These are phyloP conservation scores for Priceomyces carsonii DNA, from an alignment of 805 yeast genomes.

Conservation along the genomic window DNA sequence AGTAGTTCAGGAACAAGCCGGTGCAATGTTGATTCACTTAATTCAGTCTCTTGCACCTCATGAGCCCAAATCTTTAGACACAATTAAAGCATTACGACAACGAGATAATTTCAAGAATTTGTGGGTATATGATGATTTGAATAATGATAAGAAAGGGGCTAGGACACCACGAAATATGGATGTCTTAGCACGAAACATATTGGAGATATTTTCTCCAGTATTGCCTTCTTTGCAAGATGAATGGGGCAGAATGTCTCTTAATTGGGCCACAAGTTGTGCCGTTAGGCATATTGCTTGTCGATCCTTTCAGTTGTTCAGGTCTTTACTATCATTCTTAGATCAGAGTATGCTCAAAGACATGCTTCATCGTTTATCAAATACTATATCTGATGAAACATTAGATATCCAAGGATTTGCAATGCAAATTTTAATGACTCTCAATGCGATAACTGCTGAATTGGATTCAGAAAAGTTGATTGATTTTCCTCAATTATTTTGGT, in stretches of 20 bases:
- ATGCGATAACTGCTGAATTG: conserved; percentile 86
- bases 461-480: conserved; percentile 76
- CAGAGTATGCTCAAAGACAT: conserved; percentile 88
- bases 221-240: conserved; percentile 62
- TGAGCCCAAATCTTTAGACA: conserved; percentile 53
- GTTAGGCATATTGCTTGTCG: conserved; percentile 96
- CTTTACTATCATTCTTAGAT: conserved; percentile 77
- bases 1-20: conserved; percentile 82
- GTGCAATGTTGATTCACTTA: conserved; percentile 69
- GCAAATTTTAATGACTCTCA: conserved; percentile 95
- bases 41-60: conserved; percentile 63
- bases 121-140: conserved; percentile 89
- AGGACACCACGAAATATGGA: conserved; percentile 89
- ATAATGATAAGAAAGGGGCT: conserved; percentile 62
- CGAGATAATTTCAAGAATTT: conserved; percentile 47
- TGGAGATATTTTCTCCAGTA: conserved; percentile 53
- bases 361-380: conserved; percentile 89
- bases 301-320: conserved; percentile 89
- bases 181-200: conserved; percentile 58
- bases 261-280: conserved; percentile 97
- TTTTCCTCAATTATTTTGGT: conserved; percentile 95
- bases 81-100: conserved; percentile 58
- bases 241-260: conserved; percentile 82
- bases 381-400: conserved; percentile 82
- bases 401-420: conserved; percentile 96